Base-by-base conservation (phyloP, 2,329 filamentous ascomycete species). In the Botryotinia convoluta region DNA sequence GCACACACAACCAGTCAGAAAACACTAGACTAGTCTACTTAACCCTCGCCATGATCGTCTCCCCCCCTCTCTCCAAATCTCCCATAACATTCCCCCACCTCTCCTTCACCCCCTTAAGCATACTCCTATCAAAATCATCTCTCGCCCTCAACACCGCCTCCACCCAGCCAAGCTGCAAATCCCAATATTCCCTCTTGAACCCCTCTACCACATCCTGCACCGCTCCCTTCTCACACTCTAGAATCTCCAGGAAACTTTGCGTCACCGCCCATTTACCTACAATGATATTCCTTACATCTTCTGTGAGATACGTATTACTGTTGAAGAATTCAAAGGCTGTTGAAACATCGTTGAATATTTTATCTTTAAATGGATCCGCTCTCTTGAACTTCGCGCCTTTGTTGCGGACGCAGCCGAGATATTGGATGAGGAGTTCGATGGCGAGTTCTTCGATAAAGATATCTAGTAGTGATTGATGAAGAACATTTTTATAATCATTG, bases 31-130 rank as follows among this genome's bases (percentile, higher is more conserved):
- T n/a, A n/a, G n/a, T n/a, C n/a, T 77, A 97, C 83, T 95, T 96
- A 67, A 98, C 89, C 84, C 93, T 95, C 75, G 93, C 91, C 95
- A 99, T 98, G 75, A 99, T 93, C 4, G 96, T 98, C 84, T 98
- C 95, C 29, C 89, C 83, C 0, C 94, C 95, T 75, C 94, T 88
- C 75, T 92, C 91, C 2, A 95, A 90, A 74, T 92, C 91, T 1
- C 95, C 91, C 74, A 92, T 91, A 77, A 97, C 88, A 82, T 94
- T 93, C 12, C 94, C 95, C n/a, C 95, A 95, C 81, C 91, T 89
- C 3, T 90, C 90, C 86, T 98, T 98, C 67, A 98, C 92, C 29
- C 90, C 88, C 80, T 94, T 96, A 76, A 98, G 83, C 93, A 98
- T 94, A 74, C 89, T 88, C 77, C 95, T 87, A 82, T 98, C 96